A percentile compares a stretch with the other conserved stretches of the same genome.
These are phyloP conservation scores for Trichoderma lentiforme DNA, from an alignment of 2,329 filamentous ascomycete species.

Conservation along the genomic window DNA sequence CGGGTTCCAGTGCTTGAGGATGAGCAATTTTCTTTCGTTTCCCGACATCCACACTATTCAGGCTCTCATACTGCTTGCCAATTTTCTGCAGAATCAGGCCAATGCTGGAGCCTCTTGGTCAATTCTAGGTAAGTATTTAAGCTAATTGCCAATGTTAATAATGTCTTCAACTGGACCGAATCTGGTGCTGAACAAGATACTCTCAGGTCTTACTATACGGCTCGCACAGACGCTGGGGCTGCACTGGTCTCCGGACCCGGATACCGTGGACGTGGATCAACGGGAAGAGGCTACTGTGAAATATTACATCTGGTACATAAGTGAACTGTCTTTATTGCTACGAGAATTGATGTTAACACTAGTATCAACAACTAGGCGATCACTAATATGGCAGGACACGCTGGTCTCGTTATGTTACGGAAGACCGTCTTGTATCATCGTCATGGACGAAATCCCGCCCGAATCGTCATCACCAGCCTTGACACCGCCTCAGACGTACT, in stretches of 20 bases:
- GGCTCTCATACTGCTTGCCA: background rate
- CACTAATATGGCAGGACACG: slow-evolving; percentile 7
- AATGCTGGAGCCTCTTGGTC: slow-evolving; percentile 3
- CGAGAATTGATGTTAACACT: background rate
- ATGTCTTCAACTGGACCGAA: background rate
- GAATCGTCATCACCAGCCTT: background rate
- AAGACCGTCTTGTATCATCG: background rate
- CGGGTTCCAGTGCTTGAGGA: background rate
- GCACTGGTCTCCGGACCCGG: background rate
- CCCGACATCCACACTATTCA: background rate
- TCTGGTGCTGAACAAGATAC: background rate
- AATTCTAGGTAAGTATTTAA: background rate
- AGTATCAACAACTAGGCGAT: background rate
- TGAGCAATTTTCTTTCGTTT: background rate
- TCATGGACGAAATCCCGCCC: background rate
- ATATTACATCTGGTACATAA: background rate
- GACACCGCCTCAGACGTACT: background rate
- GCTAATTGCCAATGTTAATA: background rate
- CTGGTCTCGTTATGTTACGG: background rate
- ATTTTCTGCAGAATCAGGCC: background rate
- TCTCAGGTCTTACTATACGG: background rate
- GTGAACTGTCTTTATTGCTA: background rate
- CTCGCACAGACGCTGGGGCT: background rate
- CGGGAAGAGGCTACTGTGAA: background rate
- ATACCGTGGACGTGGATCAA: background rate